Evolutionary conservation across 495 filamentous ascomycete genomes (phyloP), one percentile per base, ranked within the genome.

Genomic region (Hyaloscypha finlandica): DNA sequence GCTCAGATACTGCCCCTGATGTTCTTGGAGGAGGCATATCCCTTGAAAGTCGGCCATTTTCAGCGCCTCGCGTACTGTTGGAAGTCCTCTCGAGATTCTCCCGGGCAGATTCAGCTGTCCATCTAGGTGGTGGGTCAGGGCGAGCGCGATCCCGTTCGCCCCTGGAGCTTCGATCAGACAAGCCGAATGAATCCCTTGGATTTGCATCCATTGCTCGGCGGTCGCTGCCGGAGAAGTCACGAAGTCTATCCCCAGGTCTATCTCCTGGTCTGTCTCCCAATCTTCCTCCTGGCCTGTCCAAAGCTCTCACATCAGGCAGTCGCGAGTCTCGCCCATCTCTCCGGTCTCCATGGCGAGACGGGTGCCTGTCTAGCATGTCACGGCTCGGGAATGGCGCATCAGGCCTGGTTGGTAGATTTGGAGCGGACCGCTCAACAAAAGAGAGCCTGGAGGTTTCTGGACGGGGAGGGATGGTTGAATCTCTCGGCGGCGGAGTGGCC

Each of bases 1-100:
- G 39, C 66, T 78, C 52, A 77, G 78, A 19, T 77, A 74, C 25
- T 77, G 73, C 8, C 74, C 79, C 77, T 19, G 75, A 71, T 29
- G 77, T 77, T 42, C 79, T 80, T 65, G 77, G 77, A 2, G 73
- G 59, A 22, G 68, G 65, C 63, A 70, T 71, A 14, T 71, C 73
- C 19, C 70, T 63, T 59, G 67, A 69, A 1, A 69, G 31, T 12
- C 70, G 72, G 25, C 70, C 59, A 56, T 22, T 60, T 16, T 74
- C 70, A 45, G 25, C 25, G 32, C 33, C n/a, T 42, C 73, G 65
- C 31, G 8, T 16, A 31, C 53, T 61, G 59, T 68, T 70, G 1
- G 30, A 30, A 29, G 53, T 6, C n/a, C 68, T 57, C 6, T 72
- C 73, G 5, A 42, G 42, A 54, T 66, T 72, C 9, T 74, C 72